Evolutionary conservation across 2,329 filamentous ascomycete species (phyloP).

Genomic region (Tolypocladium ovalisporum): DNA sequence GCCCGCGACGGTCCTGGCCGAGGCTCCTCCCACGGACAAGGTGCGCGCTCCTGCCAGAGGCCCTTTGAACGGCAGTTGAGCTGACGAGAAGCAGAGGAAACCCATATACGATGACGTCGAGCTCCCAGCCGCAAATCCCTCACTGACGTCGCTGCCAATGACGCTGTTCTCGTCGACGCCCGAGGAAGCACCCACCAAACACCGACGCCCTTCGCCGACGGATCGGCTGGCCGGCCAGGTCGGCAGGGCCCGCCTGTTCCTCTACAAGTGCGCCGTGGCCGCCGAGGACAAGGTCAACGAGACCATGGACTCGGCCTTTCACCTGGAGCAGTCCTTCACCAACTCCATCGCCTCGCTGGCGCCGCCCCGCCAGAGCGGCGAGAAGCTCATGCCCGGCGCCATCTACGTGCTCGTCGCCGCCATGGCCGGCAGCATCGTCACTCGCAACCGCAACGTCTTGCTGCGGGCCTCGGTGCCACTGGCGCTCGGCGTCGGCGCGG

Average conservation of each 20-base stretch:
- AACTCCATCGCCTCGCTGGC: constrained; percentile 80
- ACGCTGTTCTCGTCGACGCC: constrained; percentile 19
- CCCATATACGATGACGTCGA: constrained; percentile 74
- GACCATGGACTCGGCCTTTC: constrained; percentile 68
- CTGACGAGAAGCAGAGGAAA: constrained; percentile 33
- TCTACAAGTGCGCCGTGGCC: constrained; percentile 63
- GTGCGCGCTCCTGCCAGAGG: constrained; percentile 8
- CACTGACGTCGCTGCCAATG: constrained; percentile 14
- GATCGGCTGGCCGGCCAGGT: constrained; percentile 81
- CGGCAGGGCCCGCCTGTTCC: constrained; percentile 64
- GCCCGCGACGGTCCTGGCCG: constrained; percentile 38
- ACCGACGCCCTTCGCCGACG: constrained; percentile 62
- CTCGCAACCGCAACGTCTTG: constrained; percentile 76
- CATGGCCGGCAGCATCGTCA: constrained; percentile 89
- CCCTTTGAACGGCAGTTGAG: background rate
- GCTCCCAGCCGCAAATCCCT: constrained; percentile 19
- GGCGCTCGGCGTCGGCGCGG: constrained; percentile 70
- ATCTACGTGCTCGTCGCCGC: constrained; percentile 89
- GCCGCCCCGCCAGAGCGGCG: constrained; percentile 72
- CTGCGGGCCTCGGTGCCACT: constrained; percentile 68
- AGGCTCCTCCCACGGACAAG: constrained; percentile 32
- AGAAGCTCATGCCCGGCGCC: constrained; percentile 78
- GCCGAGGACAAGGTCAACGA: constrained; percentile 78
- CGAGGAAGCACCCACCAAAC: constrained; percentile 19
- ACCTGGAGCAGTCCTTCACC: constrained; percentile 83